phyloP scores from a whole-genome alignment of 78 protist species.

The Dictyostelium brefeldianum region DNA sequence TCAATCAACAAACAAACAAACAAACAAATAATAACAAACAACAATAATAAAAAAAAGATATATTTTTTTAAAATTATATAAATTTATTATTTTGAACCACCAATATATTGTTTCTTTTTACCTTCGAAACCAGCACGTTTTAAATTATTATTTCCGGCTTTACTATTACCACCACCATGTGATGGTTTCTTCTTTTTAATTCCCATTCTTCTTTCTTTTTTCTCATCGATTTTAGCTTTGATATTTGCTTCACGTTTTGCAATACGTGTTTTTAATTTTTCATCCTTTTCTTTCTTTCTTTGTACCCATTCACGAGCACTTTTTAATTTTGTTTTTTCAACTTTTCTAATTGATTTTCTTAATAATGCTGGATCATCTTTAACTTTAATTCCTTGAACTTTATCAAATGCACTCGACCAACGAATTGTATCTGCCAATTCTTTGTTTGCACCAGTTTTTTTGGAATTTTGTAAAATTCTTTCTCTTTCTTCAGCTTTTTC shows the following conservation, averaged over 20 bases:
- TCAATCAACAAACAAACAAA: too few species aligned
- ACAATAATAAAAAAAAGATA: neutral
- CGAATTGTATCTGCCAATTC: constrained; percentile 33
- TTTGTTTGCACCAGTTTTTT: constrained; percentile 47
- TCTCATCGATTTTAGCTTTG: constrained; percentile 44
- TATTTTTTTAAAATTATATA: neutral
- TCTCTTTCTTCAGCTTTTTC: constrained; percentile 54
- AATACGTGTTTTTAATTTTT: constrained; percentile 11
- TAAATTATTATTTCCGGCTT: neutral
- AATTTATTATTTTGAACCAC: constrained; percentile 5
- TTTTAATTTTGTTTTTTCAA: constrained; percentile 31
- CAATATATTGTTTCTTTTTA: neutral
- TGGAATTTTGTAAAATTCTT: constrained; percentile 16
- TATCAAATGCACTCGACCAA: constrained; percentile 67
- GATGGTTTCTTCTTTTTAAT: constrained; percentile 19
- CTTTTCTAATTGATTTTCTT: constrained; percentile 39
- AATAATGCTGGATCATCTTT: constrained; percentile 42
- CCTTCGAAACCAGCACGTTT: constrained; percentile 33
- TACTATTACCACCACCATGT: neutral
- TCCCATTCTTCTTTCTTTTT: constrained; percentile 69
- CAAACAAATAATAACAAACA: too few species aligned
- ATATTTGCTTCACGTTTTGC: constrained; percentile 76
- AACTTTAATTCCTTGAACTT: constrained; percentile 73
- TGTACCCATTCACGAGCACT: constrained; percentile 58
- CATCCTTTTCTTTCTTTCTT: constrained; percentile 50